Base-by-base conservation (phyloP, 176 grass and related monocot species). In the Ensete glaucum region DNA sequence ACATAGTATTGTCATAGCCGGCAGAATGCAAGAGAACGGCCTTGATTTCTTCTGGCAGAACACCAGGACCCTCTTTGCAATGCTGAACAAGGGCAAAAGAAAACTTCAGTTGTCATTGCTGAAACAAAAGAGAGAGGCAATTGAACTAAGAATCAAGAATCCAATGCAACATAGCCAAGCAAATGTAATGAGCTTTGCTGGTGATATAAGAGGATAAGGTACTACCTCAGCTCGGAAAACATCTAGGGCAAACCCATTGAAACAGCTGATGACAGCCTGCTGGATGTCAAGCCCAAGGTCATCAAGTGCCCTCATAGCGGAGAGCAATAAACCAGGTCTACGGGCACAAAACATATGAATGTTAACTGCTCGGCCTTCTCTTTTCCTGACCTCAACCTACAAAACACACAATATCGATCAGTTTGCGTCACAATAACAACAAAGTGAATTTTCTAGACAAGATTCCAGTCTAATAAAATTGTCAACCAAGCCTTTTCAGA, bases 291-390 rank as follows among this genome's bases (percentile, higher is more conserved):
- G 85, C 51, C 88, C 82, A 15, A 96, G 85, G 60, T 23, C 67
- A 52, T 96, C 93, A 0, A 96, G 89, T 17, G 93, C 87, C 57
- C 76, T 81, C 85, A 96, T 81, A 10, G 84, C 84, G 56, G 89
- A 82, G 71, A 80, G 81, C 73, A 92, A 68, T 63, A 96, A 80
- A 53, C 81, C 89, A 19, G 87, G 90, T 71, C 57, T 86, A 1
- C 81, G 84, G 1, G 87, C 71, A 22, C 90, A 96, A 68, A 92
- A 90, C 93, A 96, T 96, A 73, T 92, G 93, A 62, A 96, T 96
- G 75, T 92, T 90, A 48, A 96, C 83, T 13, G 78, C 81, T 59
- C 81, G 79, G 50, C 89, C 87, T 77, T 90, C 84, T 76, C 85
- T 86, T 85, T 83, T 71, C 64, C 80, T 83, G n/a, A 96, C 93